phyloP scores from a whole-genome alignment of 2,329 filamentous ascomycete genomes.

The Teratosphaeria zuluensis region DNA sequence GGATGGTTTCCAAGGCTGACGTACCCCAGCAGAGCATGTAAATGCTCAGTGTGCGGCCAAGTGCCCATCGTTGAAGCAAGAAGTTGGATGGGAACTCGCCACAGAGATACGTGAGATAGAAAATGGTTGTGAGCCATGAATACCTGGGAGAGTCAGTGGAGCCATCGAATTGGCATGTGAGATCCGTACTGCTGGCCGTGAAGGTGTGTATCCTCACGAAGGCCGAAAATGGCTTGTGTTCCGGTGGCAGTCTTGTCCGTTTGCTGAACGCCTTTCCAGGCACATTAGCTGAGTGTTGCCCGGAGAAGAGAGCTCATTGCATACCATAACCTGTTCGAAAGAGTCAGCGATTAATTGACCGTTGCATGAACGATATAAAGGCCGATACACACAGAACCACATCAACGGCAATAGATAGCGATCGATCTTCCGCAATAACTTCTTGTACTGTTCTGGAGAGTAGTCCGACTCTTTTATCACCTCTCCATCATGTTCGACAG shows the following conservation, averaged over 20 bases:
- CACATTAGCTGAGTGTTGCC: conserved; percentile 9
- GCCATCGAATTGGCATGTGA: conserved; percentile 22
- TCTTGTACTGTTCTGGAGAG: conserved; percentile 18
- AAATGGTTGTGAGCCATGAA: conserved; percentile 24
- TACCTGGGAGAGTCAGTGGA: not conserved
- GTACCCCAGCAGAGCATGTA: conserved; percentile 27
- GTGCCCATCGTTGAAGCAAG: conserved; percentile 26
- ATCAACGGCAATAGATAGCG: conserved; percentile 39
- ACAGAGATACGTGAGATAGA: conserved; percentile 34
- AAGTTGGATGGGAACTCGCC: conserved; percentile 29
- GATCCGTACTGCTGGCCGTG: conserved; percentile 27
- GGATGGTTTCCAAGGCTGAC: too few relatives aligned
- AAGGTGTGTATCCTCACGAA: conserved; percentile 37
- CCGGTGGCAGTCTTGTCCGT: conserved; percentile 34
- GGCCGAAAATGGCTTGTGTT: conserved; percentile 38
- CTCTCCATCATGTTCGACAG: conserved; percentile 1
- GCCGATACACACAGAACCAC: conserved; percentile 28
- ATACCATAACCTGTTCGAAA: not conserved
- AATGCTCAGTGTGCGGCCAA: conserved; percentile 26
- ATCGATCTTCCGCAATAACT: conserved; percentile 31
- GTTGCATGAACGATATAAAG: not conserved
- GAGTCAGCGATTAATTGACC: not conserved
- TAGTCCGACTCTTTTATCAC: conserved; percentile 17
- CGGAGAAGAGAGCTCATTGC: not conserved
- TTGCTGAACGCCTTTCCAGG: conserved; percentile 38